Conservation (phyloP, 176 grass and related monocot species). For the Aechmea fasciata region DNA sequence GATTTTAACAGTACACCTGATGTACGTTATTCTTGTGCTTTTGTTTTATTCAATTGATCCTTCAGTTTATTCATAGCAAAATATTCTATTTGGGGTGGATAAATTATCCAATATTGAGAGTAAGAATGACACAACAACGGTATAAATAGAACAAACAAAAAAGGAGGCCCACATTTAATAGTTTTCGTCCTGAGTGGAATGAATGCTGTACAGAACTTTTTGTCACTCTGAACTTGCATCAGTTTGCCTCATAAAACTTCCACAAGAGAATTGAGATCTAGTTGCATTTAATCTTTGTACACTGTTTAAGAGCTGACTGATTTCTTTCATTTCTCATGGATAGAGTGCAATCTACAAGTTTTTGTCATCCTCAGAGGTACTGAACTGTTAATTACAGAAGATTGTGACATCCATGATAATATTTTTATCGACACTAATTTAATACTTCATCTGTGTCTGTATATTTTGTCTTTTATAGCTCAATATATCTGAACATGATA, state of each 20-base stretch:
- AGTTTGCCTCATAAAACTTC: too few relatives aligned
- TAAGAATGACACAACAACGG: too few relatives aligned
- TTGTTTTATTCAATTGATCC: background rate
- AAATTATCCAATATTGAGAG: too few relatives aligned
- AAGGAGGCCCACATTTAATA: too few relatives aligned
- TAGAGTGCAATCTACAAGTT: conserved; percentile 79
- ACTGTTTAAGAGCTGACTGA: too few relatives aligned
- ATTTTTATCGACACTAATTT: conserved; percentile 9
- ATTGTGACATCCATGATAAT: conserved; percentile 19
- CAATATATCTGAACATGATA: conserved; percentile 60
- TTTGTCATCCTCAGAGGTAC: conserved; percentile 57
- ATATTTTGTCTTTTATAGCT: conserved; percentile 44
- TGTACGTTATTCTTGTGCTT: conserved; percentile 34
- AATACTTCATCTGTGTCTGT: conserved; percentile 19
- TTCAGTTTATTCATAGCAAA: background rate
- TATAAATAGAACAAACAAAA: too few relatives aligned
- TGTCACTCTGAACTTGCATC: too few relatives aligned
- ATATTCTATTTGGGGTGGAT: conserved; percentile 9
- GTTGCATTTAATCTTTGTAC: too few relatives aligned
- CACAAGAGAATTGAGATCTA: too few relatives aligned
- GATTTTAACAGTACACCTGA: conserved; percentile 94
- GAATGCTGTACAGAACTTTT: too few relatives aligned
- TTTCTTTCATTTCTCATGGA: conserved; percentile 15
- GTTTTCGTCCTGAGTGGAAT: too few relatives aligned
- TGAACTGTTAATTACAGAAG: conserved; percentile 17